Evolutionary conservation across 148 eudicot species (phyloP), one percentile per base, ranked within the genome.

Genomic region (Rhododendron simsii): DNA sequence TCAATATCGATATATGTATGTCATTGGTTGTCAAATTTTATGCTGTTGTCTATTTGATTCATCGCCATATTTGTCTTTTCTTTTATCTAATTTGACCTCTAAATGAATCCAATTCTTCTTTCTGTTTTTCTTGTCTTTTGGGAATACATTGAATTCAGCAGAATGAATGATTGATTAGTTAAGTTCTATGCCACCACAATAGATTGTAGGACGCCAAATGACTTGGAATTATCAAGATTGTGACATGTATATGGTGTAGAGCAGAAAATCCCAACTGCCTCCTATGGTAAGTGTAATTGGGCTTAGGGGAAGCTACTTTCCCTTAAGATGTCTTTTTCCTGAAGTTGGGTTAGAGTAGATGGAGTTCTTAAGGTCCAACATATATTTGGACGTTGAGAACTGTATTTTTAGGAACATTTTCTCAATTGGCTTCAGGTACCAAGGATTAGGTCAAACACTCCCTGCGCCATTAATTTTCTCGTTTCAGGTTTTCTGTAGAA

Each of bases 1-100:
- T 90, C 89, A 88, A 61, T 90, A 85, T 87, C 88, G 81, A 87
- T 91, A 88, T 89, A 88, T 90, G 92, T 89, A 94, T 92, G 92
- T 90, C 89, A 87, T 87, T 80, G 80, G 50, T 78, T 86, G 61
- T 61, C 33, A 33, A 41, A 51, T 65, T 86, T 77, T 63, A 78
- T 45, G 13, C 3, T 80, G 50, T 44, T 87, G 26, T 59, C 57
- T 63, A 45, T 78, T 82, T 57, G 48, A 39, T 67, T 65, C 45
- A 37, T 77, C 47, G 5, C 84, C 37, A 20, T 78, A 21, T 80
- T 53, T 51, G 48, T 55, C 65, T 85, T 84, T 33, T 51, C 71
- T 55, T 39, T 45, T 14, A 63, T 75, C 4, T 47, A 18, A 28
- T 47, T 69, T 47, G 44, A 28, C 30, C 37, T 69, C 59, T 23